Percentiles rank a stretch among this genome's conserved stretches.
phyloP scores from a whole-genome alignment of 1,139 yeast genomes.

The Scheffersomyces insectosa region DNA sequence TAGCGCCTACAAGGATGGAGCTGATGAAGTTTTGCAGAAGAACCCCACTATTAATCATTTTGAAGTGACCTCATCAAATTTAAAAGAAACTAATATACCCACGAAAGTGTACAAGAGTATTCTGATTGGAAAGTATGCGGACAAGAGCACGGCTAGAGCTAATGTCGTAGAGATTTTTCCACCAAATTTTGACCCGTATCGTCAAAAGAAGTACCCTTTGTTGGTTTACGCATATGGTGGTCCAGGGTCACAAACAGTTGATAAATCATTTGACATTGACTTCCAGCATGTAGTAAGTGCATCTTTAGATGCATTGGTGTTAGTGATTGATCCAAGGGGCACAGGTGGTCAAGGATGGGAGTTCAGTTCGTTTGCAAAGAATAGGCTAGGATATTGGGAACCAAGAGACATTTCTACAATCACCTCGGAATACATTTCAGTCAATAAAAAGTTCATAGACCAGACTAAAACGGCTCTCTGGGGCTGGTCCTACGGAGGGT shows the following conservation, averaged over 20 bases:
- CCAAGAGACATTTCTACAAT: constrained; percentile 76
- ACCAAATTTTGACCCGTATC: constrained; percentile 54
- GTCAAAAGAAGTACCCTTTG: constrained; percentile 63
- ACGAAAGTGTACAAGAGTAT: constrained; percentile 50
- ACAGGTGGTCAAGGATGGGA: constrained; percentile 89
- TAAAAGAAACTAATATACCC: constrained; percentile 53
- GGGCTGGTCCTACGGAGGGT: constrained; percentile 97
- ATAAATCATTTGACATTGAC: constrained; percentile 52
- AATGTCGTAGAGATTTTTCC: constrained; percentile 80
- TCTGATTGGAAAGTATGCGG: constrained; percentile 40
- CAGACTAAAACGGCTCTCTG: constrained; percentile 72
- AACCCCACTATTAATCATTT: constrained; percentile 35
- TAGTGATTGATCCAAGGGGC: constrained; percentile 91
- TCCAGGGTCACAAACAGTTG: constrained; percentile 83
- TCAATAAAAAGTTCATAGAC: constrained; percentile 56
- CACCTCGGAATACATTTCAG: constrained; percentile 58
- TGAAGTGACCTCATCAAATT: constrained; percentile 20
- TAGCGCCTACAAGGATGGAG: constrained; percentile 7
- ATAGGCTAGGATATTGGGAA: constrained; percentile 82
- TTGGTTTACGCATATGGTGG: constrained; percentile 90
- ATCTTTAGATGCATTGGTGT: constrained; percentile 67
- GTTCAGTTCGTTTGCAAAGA: constrained; percentile 65
- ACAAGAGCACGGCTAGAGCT: constrained; percentile 45
- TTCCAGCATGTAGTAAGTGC: constrained; percentile 75
- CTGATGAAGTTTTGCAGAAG: constrained; percentile 21